phyloP scores from a whole-genome alignment of 805 yeast genomes.

The Cyberlindnera petersonii region DNA sequence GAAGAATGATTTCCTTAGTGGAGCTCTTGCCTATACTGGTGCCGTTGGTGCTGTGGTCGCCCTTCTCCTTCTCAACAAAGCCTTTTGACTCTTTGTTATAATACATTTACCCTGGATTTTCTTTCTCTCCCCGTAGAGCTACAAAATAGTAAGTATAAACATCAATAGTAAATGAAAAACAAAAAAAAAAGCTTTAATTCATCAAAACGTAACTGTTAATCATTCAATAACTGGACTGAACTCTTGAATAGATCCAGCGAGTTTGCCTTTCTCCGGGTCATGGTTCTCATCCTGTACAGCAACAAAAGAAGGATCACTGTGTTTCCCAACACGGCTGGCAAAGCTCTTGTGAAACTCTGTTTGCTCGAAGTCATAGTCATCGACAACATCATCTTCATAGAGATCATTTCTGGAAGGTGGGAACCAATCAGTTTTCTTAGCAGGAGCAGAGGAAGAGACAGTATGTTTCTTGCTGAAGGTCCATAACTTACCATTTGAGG shows the following conservation, averaged over 20 bases:
- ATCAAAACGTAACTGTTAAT: not conserved
- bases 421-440: slow-evolving; percentile 32
- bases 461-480: slow-evolving; percentile 17
- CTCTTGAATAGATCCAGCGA: slow-evolving; percentile 12
- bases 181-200: slow-evolving; percentile 1
- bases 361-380: slow-evolving; percentile 26
- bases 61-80: slow-evolving; percentile 5
- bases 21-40: slow-evolving; percentile 6
- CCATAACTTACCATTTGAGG: slow-evolving; percentile 18
- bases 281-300: not conserved
- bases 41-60: slow-evolving; percentile 3
- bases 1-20: not conserved
- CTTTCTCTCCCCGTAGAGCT: not conserved
- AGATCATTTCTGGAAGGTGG: slow-evolving; percentile 13
- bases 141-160: not conserved
- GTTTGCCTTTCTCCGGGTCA: slow-evolving; percentile 7
- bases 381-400: slow-evolving; percentile 20
- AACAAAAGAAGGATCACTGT: slow-evolving; percentile 1
- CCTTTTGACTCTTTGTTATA: not conserved
- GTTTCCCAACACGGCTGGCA: slow-evolving; percentile 24
- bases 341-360: slow-evolving; percentile 19
- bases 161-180: not conserved
- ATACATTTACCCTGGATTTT: too few species aligned
- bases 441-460: slow-evolving; percentile 36
- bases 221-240: slow-evolving; percentile 8